A percentile compares a stretch with the other conserved stretches of the same genome.
These are phyloP conservation scores for Pseudozyma hubeiensis DNA, from an alignment of 1,284 basidiomycete species.

Conservation along the genomic window DNA sequence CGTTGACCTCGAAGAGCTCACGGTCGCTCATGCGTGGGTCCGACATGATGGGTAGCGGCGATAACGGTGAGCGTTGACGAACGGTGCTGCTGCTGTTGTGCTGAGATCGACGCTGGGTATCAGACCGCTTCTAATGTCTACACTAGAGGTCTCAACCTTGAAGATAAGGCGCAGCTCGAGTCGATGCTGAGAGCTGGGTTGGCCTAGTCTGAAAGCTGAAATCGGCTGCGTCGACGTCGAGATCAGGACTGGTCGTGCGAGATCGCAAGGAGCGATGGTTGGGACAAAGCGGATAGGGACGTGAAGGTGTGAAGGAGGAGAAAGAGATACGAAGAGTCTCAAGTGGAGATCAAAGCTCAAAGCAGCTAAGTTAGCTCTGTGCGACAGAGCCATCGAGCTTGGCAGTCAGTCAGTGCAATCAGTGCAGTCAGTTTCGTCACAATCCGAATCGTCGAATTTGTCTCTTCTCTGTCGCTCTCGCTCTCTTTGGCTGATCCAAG, in stretches of 20 bases:
- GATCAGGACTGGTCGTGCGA: no score
- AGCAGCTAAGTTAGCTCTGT: background rate
- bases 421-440: no score
- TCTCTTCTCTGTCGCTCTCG: background rate
- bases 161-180: background rate
- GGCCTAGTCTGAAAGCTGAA: no score
- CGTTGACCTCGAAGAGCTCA: constrained; percentile 84
- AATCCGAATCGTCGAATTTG: constrained; percentile 5
- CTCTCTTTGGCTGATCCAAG: constrained; percentile 11
- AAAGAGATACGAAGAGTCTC: background rate
- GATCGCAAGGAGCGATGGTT: no score
- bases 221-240: no score
- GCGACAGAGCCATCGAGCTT: no score
- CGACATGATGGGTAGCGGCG: constrained; percentile 50
- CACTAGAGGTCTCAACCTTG: background rate
- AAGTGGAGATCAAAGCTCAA: background rate
- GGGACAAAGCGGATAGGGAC: background rate
- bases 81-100: no score
- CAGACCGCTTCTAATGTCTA: no score
- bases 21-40: constrained; percentile 73
- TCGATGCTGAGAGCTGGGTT: background rate
- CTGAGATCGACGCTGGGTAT: no score
- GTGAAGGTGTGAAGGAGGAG: background rate
- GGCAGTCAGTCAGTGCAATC: no score
- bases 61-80: background rate